Evolutionary conservation across 345 rosid genomes (phyloP).

Genomic region (Aquilaria malaccensis): DNA sequence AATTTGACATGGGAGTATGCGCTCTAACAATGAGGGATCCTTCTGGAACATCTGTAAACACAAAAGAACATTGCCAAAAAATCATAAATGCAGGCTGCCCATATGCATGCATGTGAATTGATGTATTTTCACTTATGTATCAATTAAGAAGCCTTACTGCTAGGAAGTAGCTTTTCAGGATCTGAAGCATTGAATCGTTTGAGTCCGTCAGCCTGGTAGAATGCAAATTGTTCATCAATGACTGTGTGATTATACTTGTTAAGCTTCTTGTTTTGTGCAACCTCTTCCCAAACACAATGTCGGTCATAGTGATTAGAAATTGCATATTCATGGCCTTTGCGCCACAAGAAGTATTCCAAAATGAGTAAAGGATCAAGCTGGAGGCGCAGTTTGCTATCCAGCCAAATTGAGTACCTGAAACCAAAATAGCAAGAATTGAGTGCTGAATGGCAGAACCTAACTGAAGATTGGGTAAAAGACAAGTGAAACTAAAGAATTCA

Average conservation of each 20-base stretch:
- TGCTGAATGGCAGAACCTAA: too few species aligned
- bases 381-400: constrained; percentile 94
- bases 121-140: background rate
- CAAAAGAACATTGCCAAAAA: constrained; percentile 4
- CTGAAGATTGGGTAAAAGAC: too few species aligned
- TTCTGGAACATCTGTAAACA: constrained; percentile 86
- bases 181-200: constrained; percentile 68
- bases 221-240: constrained; percentile 77
- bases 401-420: constrained; percentile 93
- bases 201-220: constrained; percentile 86
- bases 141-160: constrained; percentile 52
- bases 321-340: constrained; percentile 87
- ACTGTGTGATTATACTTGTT: constrained; percentile 89
- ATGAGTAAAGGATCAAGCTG: constrained; percentile 79
- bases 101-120: constrained; percentile 9
- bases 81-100: background rate
- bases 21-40: constrained; percentile 93
- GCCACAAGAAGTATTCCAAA: constrained; percentile 91
- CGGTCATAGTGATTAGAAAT: constrained; percentile 95
- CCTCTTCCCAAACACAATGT: constrained; percentile 98
- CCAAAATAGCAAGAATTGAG: background rate
- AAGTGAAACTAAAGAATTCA: too few species aligned
- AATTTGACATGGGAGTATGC: constrained; percentile 95
- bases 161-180: constrained; percentile 83
- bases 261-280: constrained; percentile 82